A percentile compares a stretch with the other conserved stretches of the same genome.
phyloP scores from a whole-genome alignment of 2,329 filamentous ascomycete genomes.

The Calonectria multiphialidica region DNA sequence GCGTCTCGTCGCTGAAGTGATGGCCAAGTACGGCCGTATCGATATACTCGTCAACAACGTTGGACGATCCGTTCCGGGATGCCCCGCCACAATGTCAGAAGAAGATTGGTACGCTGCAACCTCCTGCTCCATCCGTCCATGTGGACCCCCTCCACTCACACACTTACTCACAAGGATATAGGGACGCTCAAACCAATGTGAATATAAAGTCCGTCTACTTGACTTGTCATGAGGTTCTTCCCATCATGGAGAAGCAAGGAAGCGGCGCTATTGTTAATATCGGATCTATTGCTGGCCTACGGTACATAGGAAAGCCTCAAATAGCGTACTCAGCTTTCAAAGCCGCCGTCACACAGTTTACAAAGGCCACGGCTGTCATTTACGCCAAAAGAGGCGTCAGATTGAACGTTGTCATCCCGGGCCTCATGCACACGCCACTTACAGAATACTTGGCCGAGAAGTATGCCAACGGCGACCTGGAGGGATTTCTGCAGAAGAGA shows the following conservation, averaged over 20 bases:
- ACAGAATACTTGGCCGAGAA: not conserved
- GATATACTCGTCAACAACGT: not conserved
- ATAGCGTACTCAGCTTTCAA: slow-evolving; percentile 61
- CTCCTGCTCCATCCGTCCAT: no score
- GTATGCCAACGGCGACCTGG: slow-evolving; percentile 32
- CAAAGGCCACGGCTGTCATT: slow-evolving; percentile 57
- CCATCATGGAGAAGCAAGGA: slow-evolving; percentile 27
- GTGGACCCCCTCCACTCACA: no score
- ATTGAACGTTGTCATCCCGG: slow-evolving; percentile 57
- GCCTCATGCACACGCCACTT: slow-evolving; percentile 18
- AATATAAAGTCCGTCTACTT: slow-evolving; percentile 29
- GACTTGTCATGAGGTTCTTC: slow-evolving; percentile 19
- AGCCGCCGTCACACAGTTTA: slow-evolving; percentile 59
- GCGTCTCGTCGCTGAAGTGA: not conserved
- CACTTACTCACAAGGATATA: no score
- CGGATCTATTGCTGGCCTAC: slow-evolving; percentile 41
- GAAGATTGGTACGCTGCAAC: not conserved
- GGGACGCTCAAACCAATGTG: slow-evolving; percentile 17
- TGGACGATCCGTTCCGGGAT: not conserved
- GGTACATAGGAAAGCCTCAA: slow-evolving; percentile 58
- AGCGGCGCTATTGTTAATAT: slow-evolving; percentile 8
- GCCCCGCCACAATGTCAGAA: slow-evolving; percentile 1
- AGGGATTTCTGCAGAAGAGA: not conserved
- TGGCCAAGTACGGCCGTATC: not conserved
- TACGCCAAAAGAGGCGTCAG: slow-evolving; percentile 57